Percentiles rank a stretch among this genome's conserved stretches.
These are phyloP conservation scores for Pueraria montana DNA, from an alignment of 306 rosid species.

Conservation along the genomic window DNA sequence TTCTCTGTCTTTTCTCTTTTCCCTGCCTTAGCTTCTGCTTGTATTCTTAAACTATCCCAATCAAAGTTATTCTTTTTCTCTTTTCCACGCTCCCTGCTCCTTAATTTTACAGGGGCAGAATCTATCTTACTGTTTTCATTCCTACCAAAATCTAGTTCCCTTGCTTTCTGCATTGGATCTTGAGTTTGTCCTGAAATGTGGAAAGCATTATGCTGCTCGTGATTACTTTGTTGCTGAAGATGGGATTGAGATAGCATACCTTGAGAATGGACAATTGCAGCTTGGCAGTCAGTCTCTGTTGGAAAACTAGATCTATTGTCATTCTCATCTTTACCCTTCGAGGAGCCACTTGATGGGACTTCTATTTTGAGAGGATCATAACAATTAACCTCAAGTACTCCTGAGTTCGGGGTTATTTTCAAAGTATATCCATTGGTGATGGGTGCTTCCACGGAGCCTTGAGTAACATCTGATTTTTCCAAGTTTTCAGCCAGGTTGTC, in stretches of 20 bases:
- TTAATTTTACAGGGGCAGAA: conserved; percentile 55
- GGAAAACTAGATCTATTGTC: conserved; percentile 56
- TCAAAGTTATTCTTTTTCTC: conserved; percentile 52
- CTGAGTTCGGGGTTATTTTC: conserved; percentile 54
- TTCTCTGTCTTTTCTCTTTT: conserved; percentile 65
- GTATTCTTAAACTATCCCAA: conserved; percentile 77
- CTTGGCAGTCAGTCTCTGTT: conserved; percentile 63
- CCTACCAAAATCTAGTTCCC: conserved; percentile 51
- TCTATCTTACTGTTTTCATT: conserved; percentile 55
- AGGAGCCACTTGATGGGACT: conserved; percentile 53
- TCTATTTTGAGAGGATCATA: conserved; percentile 54
- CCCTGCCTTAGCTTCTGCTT: conserved; percentile 62
- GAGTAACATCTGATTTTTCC: conserved; percentile 53
- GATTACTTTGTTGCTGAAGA: conserved; percentile 30
- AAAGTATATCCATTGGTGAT: conserved; percentile 41
- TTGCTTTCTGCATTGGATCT: conserved; percentile 50
- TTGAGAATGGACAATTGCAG: conserved; percentile 53
- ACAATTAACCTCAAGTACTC: conserved; percentile 56
- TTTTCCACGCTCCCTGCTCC: conserved; percentile 56
- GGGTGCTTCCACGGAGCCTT: conserved; percentile 54
- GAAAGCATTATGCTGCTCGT: conserved; percentile 36
- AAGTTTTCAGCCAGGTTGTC: conserved; percentile 50
- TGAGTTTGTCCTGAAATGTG: conserved; percentile 50
- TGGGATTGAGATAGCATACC: conserved; percentile 36
- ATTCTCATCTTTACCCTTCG: conserved; percentile 59